Conservation (phyloP, 495 filamentous ascomycete species). For the Pseudotulostoma volvatum region DNA sequence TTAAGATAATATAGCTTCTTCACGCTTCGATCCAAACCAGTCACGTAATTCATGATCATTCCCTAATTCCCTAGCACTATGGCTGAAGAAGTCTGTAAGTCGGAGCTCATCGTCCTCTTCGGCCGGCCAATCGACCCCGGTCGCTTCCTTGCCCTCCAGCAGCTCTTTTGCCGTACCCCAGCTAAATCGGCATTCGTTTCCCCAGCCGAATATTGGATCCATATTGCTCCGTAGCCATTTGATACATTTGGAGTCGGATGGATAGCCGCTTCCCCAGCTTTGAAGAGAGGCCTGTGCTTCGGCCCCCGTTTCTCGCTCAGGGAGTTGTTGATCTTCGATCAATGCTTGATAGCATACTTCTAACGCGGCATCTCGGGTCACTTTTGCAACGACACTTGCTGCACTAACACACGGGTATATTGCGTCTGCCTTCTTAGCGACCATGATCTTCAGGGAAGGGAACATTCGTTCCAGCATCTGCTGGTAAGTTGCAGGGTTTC, state of each 20-base stretch:
- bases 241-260: constrained; percentile 68
- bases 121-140: constrained; percentile 70
- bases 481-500: constrained; percentile 68
- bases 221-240: constrained; percentile 71
- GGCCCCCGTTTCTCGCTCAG: constrained; percentile 6
- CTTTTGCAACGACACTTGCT: constrained; percentile 87
- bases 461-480: constrained; percentile 69
- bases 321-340: constrained; percentile 7
- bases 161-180: constrained; percentile 93
- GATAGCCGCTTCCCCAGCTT: constrained; percentile 84
- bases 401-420: constrained; percentile 88
- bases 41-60: constrained; percentile 18
- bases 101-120: constrained; percentile 51
- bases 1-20: no score
- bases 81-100: constrained; percentile 57
- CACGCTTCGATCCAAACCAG: constrained; percentile 30
- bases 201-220: constrained; percentile 93
- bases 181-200: constrained; percentile 76
- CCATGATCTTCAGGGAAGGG: constrained; percentile 62
- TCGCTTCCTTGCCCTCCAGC: constrained; percentile 49
- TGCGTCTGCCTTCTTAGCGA: constrained; percentile 91
- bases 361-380: constrained; percentile 77
- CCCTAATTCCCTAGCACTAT: constrained; percentile 11
- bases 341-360: constrained; percentile 52
- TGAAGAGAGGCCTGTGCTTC: constrained; percentile 11